phyloP scores from a whole-genome alignment of 2,329 filamentous ascomycete genomes.

The Diplocarpon mali region DNA sequence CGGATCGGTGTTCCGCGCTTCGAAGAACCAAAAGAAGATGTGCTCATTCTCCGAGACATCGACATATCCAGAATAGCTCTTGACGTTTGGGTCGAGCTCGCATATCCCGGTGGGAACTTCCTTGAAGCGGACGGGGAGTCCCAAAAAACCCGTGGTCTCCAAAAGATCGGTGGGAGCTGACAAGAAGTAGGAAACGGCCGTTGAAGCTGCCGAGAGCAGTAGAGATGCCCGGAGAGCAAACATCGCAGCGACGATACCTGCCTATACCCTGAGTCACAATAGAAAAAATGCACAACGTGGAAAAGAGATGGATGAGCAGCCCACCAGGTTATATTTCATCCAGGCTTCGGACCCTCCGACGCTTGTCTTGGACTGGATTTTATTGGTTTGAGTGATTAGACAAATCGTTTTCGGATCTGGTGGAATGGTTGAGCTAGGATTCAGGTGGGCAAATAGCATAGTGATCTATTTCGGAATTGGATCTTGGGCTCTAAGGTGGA shows the following conservation, averaged over 20 bases:
- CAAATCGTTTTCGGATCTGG: too few relatives aligned
- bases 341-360: too few relatives aligned
- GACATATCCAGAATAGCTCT: conserved; percentile 34
- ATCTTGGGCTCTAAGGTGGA: too few relatives aligned
- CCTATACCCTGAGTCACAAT: too few relatives aligned
- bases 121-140: conserved; percentile 36
- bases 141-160: conserved; percentile 28
- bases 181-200: conserved; percentile 28
- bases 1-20: conserved; percentile 35
- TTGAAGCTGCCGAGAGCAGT: conserved; percentile 6
- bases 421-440: too few relatives aligned
- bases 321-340: too few relatives aligned
- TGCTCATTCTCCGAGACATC: conserved; percentile 32
- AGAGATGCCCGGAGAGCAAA: conserved; percentile 2
- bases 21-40: conserved; percentile 35
- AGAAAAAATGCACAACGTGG: too few relatives aligned
- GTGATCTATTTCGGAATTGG: too few relatives aligned
- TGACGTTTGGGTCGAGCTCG: conserved; percentile 32
- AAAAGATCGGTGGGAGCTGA: conserved; percentile 29
- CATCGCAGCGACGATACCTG: background rate
- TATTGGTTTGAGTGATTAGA: too few relatives aligned
- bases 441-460: too few relatives aligned
- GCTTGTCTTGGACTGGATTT: too few relatives aligned
- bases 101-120: conserved; percentile 36
- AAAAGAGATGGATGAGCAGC: too few relatives aligned